Evolutionary conservation across 139 green algal species (phyloP).

Genomic region (Haematococcus sp.): DNA sequence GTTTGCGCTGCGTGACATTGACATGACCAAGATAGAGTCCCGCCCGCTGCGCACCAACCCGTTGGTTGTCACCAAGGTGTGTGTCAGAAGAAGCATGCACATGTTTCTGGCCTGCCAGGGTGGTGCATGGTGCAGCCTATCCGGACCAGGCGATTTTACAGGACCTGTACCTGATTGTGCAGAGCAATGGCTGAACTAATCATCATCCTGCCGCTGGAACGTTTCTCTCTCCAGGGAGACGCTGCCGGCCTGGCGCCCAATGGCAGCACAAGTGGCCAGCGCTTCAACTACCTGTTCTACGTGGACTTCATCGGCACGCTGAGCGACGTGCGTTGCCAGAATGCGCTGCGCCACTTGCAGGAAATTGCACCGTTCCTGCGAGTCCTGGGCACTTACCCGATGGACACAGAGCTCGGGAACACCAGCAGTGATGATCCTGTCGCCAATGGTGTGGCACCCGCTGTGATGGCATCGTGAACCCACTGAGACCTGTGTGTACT

Average conservation of each 20-base stretch:
- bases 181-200: too few species aligned
- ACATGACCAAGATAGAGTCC: slow-evolving; percentile 92
- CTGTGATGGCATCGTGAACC: too few species aligned
- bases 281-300: slow-evolving; percentile 98
- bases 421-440: slow-evolving; percentile 24
- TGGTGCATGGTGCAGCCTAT: too few species aligned
- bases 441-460: neutral
- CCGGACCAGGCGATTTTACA: too few species aligned
- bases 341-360: slow-evolving; percentile 91
- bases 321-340: slow-evolving; percentile 75
- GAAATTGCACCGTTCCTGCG: slow-evolving; percentile 90
- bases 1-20: slow-evolving; percentile 95
- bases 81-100: too few species aligned
- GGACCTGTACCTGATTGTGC: too few species aligned
- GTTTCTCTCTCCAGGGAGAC: too few species aligned
- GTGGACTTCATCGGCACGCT: slow-evolving; percentile 91
- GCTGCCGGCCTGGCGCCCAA: too few species aligned
- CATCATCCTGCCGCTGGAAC: too few species aligned
- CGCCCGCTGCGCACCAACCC: slow-evolving; percentile 80
- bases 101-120: too few species aligned
- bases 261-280: slow-evolving; percentile 21
- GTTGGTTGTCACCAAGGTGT: slow-evolving; percentile 36
- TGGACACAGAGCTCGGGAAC: slow-evolving; percentile 54
- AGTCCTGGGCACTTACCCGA: slow-evolving; percentile 91
- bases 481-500: too few species aligned